These are phyloP conservation scores for Fusarium beomiforme DNA, from an alignment of 2,329 filamentous ascomycete species.

Conservation along the genomic window DNA sequence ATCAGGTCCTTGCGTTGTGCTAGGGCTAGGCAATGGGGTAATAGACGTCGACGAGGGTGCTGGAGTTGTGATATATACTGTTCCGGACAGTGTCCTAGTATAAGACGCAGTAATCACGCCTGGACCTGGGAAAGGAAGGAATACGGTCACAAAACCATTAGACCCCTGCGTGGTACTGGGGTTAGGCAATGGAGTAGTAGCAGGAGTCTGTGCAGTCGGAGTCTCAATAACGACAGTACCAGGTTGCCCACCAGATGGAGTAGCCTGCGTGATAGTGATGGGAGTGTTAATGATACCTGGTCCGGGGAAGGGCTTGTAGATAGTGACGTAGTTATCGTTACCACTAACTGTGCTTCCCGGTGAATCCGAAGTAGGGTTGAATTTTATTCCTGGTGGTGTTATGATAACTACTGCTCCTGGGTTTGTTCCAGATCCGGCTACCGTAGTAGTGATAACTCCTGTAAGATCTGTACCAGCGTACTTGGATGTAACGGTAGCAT, in stretches of 20 bases:
- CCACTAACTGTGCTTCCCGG: constrained; percentile 4
- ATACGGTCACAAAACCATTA: background rate
- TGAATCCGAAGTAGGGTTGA: background rate
- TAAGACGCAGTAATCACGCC: background rate
- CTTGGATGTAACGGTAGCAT: background rate
- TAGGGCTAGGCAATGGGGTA: background rate
- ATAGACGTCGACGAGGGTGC: background rate
- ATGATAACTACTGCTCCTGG: constrained; percentile 19
- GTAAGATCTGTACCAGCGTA: constrained; percentile 12
- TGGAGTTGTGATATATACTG: background rate
- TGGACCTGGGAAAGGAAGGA: background rate
- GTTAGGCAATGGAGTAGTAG: background rate
- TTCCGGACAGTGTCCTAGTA: background rate
- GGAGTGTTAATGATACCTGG: constrained; percentile 19
- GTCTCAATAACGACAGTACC: constrained; percentile 22
- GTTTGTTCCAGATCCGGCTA: background rate
- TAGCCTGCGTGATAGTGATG: constrained; percentile 3
- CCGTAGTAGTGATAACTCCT: background rate
- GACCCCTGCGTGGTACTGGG: background rate
- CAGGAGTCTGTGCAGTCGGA: background rate
- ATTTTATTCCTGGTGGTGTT: constrained; percentile 1
- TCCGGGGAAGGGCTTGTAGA: constrained; percentile 18
- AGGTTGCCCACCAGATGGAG: constrained; percentile 8
- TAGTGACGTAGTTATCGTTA: constrained; percentile 16
- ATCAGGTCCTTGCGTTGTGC: background rate